These are phyloP conservation scores for Clonostachys rosea DNA, from an alignment of 2,329 filamentous ascomycete species.

Conservation along the genomic window DNA sequence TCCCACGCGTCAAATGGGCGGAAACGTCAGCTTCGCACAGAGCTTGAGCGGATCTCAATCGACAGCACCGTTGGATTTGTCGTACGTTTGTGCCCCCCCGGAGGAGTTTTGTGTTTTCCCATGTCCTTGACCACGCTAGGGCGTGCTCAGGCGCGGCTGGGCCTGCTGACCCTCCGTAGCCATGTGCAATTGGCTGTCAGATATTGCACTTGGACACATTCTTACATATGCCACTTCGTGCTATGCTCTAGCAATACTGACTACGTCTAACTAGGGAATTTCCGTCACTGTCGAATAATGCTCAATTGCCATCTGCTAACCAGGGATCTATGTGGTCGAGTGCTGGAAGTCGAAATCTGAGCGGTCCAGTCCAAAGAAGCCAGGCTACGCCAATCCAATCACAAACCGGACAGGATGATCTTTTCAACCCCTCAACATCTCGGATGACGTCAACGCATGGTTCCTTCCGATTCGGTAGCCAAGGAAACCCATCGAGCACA, in stretches of 20 bases:
- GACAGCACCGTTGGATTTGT: slow-evolving; percentile 56
- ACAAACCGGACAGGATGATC: slow-evolving; percentile 42
- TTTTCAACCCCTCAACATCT: slow-evolving; percentile 36
- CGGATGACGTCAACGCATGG: slow-evolving; percentile 31
- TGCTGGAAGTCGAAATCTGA: slow-evolving; percentile 41
- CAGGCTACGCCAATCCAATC: slow-evolving; percentile 44
- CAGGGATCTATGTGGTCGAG: slow-evolving; percentile 52
- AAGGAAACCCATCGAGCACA: slow-evolving; percentile 32
- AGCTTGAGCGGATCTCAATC: slow-evolving; percentile 60
- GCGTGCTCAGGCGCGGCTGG: no score
- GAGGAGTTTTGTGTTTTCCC: slow-evolving; percentile 1
- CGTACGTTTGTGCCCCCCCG: slow-evolving; percentile 42
- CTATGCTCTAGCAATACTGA: no score
- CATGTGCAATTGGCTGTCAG: no score
- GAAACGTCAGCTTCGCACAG: slow-evolving; percentile 63
- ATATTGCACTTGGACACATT: no score
- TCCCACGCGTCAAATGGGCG: slow-evolving; percentile 47
- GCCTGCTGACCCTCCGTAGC: no score
- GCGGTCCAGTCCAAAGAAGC: slow-evolving; percentile 44
- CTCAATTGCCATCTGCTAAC: slow-evolving; percentile 43
- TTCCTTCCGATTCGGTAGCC: slow-evolving; percentile 50
- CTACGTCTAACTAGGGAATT: slow-evolving; percentile 46
- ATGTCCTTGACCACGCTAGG: not conserved
- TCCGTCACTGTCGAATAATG: slow-evolving; percentile 58
- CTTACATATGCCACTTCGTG: no score